A percentile compares a stretch with the other conserved stretches of the same genome.
Evolutionary conservation across 257 asterid species (phyloP).

Genomic region (Fraxinus pennsylvanica): DNA sequence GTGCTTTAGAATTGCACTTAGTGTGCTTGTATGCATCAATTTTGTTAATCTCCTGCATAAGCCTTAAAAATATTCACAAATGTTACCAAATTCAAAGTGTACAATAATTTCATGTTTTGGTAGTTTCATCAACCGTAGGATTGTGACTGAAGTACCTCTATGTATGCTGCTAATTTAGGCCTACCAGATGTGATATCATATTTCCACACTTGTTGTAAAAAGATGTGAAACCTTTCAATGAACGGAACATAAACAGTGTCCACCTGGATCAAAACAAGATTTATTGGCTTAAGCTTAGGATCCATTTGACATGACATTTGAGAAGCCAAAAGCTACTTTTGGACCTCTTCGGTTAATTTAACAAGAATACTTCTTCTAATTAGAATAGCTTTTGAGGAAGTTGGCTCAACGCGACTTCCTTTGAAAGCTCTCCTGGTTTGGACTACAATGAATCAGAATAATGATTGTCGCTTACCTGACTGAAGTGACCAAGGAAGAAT

Average conservation of each 20-base stretch:
- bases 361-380: too few species aligned
- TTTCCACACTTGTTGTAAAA: slow-evolving; percentile 36
- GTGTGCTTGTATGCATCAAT: slow-evolving; percentile 63
- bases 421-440: too few species aligned
- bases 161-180: slow-evolving; percentile 58
- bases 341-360: too few species aligned
- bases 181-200: slow-evolving; percentile 58
- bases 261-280: slow-evolving; percentile 35
- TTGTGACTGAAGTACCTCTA: slow-evolving; percentile 36
- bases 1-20: slow-evolving; percentile 47
- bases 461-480: slow-evolving; percentile 37
- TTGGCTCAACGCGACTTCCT: too few species aligned
- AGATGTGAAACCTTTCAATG: slow-evolving; percentile 60
- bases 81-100: not conserved
- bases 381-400: too few species aligned
- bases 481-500: slow-evolving; percentile 67
- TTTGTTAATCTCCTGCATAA: slow-evolving; percentile 52
- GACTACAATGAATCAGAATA: too few species aligned
- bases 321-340: too few species aligned
- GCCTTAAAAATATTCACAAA: not conserved
- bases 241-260: slow-evolving; percentile 63
- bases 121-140: not conserved
- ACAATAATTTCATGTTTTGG: not conserved
- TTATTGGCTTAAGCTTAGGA: not conserved
- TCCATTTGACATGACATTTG: too few species aligned